A percentile compares a stretch with the other conserved stretches of the same genome.
Evolutionary conservation across 164 flowering plant species (phyloP).

Genomic region (Kingdonia uniflora): DNA sequence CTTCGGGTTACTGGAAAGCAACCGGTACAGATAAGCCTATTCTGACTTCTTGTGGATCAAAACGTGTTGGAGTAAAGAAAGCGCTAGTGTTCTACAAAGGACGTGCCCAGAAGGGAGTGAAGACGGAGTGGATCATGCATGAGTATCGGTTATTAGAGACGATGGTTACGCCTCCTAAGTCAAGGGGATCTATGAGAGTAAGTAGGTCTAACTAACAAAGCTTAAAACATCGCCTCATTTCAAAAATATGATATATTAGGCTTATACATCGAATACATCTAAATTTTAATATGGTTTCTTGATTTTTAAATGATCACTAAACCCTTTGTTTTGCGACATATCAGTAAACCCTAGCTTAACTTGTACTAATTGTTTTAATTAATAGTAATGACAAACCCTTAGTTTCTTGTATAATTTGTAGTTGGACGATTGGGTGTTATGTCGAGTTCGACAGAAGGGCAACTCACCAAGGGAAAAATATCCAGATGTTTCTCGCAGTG

Average conservation of each 20-base stretch:
- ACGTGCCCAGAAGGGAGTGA: conserved; percentile 25
- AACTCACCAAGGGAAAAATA: conserved; percentile 19
- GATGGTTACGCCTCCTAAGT: conserved; percentile 16
- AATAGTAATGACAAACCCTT: too few relatives aligned
- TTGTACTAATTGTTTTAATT: too few relatives aligned
- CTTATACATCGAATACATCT: too few relatives aligned
- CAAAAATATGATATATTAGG: too few relatives aligned
- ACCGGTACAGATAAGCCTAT: conserved; percentile 45
- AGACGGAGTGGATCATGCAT: conserved; percentile 50
- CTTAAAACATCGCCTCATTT: too few relatives aligned
- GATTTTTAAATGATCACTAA: too few relatives aligned
- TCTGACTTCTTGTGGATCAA: conserved; percentile 26
- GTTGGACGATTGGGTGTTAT: conserved; percentile 54
- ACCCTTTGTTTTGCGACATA: too few relatives aligned
- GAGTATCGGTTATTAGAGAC: conserved; percentile 35
- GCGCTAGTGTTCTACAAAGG: conserved; percentile 41
- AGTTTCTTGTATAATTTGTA: conserved; percentile 7
- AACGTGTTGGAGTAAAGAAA: conserved; percentile 42
- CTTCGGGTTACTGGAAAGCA: conserved; percentile 24
- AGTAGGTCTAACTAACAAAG: conserved; percentile 14
- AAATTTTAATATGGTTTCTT: too few relatives aligned
- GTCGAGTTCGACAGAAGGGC: conserved; percentile 33
- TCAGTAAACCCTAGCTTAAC: too few relatives aligned
- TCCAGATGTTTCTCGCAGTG: conserved; percentile 8
- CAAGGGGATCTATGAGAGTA: conserved; percentile 43